Evolutionary conservation across 192 early-diverging fungal genomes (phyloP), one percentile per base, ranked within the genome.

Genomic region (Thamnidium elegans): DNA sequence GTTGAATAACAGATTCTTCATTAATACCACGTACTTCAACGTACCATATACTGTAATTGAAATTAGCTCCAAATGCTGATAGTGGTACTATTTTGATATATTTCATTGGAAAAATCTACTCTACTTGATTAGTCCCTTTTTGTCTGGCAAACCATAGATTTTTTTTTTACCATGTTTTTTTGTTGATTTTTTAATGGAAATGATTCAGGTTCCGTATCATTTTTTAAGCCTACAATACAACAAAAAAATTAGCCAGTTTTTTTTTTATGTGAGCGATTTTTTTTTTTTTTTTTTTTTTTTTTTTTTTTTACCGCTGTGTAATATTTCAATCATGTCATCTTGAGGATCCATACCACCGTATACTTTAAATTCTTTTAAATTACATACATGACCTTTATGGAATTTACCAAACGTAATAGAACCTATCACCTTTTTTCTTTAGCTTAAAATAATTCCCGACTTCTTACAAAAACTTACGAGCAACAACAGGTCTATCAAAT

Each of bases 401-500:
- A 87, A 97, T 73, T 98, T 98, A 58, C 96, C 96, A 86, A 98
- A 97, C 1, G 88, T 95, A 63, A 98, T 94, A 11, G 84, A 84
- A 43, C 91, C 86, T 90, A 62, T 13, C 60, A 43, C 21, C 4
- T 13, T 32, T 32, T 32, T 17, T 34, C 8, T 31, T 34, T 11
- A 32, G 30, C 8, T 52, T 31, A 31, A 44, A 55, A 46, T 21
- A 45, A 10, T 43, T 20, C 39, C 39, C 56, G 56, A 43, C 31
- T 39, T 4, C 36, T 10, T 17, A 42, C 62, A 39, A 73, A 65
- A 72, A 70, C 65, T 62, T 90, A 92, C 92, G 90, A 21, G 91
- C 89, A 61, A 98, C 81, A 30, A 89, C 80, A 65, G 92, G 83
- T 21, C 72, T 74, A 45, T 94, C 90, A 31, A 97, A 85, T 59